A percentile compares a stretch with the other conserved stretches of the same genome.
Evolutionary conservation across 371 early-diverging fungal genomes (phyloP).

Genomic region (Choanephora cucurbitarum): DNA sequence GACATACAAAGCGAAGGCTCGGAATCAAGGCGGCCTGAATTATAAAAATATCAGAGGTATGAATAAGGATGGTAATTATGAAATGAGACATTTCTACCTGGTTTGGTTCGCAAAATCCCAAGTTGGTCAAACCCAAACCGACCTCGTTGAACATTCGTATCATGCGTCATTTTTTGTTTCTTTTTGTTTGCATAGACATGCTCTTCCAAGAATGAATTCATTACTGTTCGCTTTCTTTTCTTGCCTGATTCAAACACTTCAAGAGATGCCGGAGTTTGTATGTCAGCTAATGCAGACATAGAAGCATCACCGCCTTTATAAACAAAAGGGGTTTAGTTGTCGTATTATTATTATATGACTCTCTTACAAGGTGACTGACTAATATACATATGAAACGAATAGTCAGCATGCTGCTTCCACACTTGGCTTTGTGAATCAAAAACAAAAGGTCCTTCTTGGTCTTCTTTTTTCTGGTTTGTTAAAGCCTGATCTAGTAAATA

Average conservation of each 20-base stretch:
- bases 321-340: background rate
- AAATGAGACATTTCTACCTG: constrained; percentile 44
- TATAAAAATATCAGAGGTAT: constrained; percentile 4
- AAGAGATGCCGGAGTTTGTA: constrained; percentile 55
- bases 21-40: constrained; percentile 66
- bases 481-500: constrained; percentile 31
- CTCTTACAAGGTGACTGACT: constrained; percentile 75
- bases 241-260: constrained; percentile 38
- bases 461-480: constrained; percentile 2
- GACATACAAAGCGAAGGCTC: constrained; percentile 83
- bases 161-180: constrained; percentile 23
- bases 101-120: constrained; percentile 78
- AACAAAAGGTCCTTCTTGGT: background rate
- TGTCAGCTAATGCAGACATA: constrained; percentile 58
- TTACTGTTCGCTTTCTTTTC: constrained; percentile 24
- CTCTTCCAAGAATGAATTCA: constrained; percentile 23
- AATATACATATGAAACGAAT: constrained; percentile 71
- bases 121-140: constrained; percentile 56
- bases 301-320: constrained; percentile 78
- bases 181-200: constrained; percentile 39
- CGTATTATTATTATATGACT: background rate
- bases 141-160: constrained; percentile 51
- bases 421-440: constrained; percentile 4
- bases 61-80: background rate
- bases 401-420: constrained; percentile 20